phyloP scores from a whole-genome alignment of 2,329 filamentous ascomycete species.

The Aspergillus sp. region DNA sequence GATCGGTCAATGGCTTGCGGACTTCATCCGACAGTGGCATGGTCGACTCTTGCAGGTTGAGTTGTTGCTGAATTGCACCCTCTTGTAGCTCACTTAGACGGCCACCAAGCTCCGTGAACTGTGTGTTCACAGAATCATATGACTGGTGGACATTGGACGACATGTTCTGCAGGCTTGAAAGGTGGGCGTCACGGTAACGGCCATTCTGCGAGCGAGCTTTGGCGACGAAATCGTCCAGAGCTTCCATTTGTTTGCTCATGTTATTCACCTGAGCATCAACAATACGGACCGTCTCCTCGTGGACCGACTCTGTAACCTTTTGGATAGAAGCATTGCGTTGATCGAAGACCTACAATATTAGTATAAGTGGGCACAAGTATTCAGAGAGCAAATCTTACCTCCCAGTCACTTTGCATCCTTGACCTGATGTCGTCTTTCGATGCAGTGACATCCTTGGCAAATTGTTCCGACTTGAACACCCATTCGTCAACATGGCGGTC shows the following conservation, averaged over 20 bases:
- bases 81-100: slow-evolving; percentile 69
- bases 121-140: slow-evolving; percentile 68
- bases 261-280: slow-evolving; percentile 87
- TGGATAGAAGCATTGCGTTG: slow-evolving; percentile 82
- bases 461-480: slow-evolving; percentile 66
- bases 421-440: slow-evolving; percentile 77
- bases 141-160: slow-evolving; percentile 70
- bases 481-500: slow-evolving; percentile 72
- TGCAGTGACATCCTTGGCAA: slow-evolving; percentile 70
- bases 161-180: slow-evolving; percentile 65
- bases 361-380: slow-evolving; percentile 13
- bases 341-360: slow-evolving; percentile 62
- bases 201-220: slow-evolving; percentile 80
- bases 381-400: slow-evolving; percentile 52
- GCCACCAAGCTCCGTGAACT: slow-evolving; percentile 68
- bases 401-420: slow-evolving; percentile 85
- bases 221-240: slow-evolving; percentile 85
- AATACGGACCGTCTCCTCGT: slow-evolving; percentile 84
- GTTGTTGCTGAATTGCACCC: slow-evolving; percentile 65
- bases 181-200: slow-evolving; percentile 70
- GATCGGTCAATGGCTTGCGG: slow-evolving; percentile 67
- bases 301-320: slow-evolving; percentile 78
- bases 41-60: slow-evolving; percentile 61
- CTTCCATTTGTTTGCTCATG: slow-evolving; percentile 83
- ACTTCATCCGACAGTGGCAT: slow-evolving; percentile 61